Conservation (phyloP, 2,329 filamentous ascomycete genomes). For the Chrysoporthe puriensis region DNA sequence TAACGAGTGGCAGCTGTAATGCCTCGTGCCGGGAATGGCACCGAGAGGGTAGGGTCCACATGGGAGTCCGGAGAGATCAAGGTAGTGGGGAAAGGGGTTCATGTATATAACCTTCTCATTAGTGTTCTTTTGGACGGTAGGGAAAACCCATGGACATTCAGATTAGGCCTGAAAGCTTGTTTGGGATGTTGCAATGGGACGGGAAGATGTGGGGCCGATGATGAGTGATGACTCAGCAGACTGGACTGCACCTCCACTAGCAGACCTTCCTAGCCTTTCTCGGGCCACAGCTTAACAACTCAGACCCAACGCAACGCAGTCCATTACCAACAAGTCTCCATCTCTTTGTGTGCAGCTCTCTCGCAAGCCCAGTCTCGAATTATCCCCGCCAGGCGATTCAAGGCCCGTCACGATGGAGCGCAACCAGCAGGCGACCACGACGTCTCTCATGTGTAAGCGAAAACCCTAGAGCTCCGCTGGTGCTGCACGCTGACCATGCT, state of each 20-base stretch:
- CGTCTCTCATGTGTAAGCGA: constrained; percentile 31
- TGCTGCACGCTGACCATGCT: constrained; percentile 23
- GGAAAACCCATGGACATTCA: neutral
- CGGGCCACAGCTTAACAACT: neutral
- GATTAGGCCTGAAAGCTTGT: too few species aligned
- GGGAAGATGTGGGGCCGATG: too few species aligned
- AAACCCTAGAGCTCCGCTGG: neutral
- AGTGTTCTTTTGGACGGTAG: neutral
- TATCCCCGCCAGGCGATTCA: neutral
- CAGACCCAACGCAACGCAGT: neutral
- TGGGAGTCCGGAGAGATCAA: neutral
- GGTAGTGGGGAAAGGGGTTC: neutral
- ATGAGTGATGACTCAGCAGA: neutral
- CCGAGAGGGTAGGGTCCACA: neutral
- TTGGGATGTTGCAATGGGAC: too few species aligned
- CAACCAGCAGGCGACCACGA: constrained; percentile 26
- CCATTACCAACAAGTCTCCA: neutral
- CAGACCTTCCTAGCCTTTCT: constrained; percentile 8
- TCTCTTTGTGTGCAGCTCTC: neutral
- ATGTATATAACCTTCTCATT: too few species aligned
- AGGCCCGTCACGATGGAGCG: constrained; percentile 29
- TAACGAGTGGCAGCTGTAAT: constrained; percentile 24
- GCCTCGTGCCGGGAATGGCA: neutral
- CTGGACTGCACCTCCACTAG: neutral
- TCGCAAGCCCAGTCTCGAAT: neutral